Percentiles rank a stretch among this genome's conserved stretches.
phyloP scores from a whole-genome alignment of 1,284 basidiomycete species.

The Inonotus obliquus region DNA sequence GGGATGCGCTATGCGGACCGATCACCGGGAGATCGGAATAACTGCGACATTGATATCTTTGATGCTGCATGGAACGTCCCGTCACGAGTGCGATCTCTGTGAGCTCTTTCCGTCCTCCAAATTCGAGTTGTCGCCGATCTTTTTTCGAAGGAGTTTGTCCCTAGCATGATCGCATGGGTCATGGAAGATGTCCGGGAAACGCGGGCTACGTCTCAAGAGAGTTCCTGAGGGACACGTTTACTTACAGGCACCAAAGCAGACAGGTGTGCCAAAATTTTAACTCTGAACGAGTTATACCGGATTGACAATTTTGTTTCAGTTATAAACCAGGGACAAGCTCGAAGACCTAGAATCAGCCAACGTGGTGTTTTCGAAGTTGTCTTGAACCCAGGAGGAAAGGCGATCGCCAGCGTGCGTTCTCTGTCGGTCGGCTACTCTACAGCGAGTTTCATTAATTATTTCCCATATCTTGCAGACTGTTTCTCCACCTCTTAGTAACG shows the following conservation, averaged over 20 bases:
- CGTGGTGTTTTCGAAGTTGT: too few species aligned
- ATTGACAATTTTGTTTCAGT: not conserved
- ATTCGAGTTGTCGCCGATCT: not conserved
- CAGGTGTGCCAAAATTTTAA: not conserved
- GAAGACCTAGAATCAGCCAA: too few species aligned
- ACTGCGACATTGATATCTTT: not conserved
- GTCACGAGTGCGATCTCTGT: not conserved
- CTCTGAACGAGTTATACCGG: not conserved
- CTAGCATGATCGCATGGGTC: not conserved
- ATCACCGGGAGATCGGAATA: too few species aligned
- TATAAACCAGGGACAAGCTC: not conserved
- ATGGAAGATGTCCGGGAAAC: not conserved
- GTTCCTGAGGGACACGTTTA: not conserved
- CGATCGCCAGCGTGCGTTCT: too few species aligned
- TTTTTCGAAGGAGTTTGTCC: not conserved
- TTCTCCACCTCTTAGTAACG: not conserved
- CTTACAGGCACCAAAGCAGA: not conserved
- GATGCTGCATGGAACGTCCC: not conserved
- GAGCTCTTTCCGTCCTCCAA: not conserved
- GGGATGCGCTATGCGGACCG: too few species aligned
- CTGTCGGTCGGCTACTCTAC: too few species aligned
- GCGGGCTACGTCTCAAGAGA: not conserved
- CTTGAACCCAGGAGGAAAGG: too few species aligned
- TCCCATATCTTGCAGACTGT: not conserved
- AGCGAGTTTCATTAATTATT: too few species aligned